These are phyloP conservation scores for Abrus precatorius DNA, from an alignment of 306 rosid species.

Conservation along the genomic window DNA sequence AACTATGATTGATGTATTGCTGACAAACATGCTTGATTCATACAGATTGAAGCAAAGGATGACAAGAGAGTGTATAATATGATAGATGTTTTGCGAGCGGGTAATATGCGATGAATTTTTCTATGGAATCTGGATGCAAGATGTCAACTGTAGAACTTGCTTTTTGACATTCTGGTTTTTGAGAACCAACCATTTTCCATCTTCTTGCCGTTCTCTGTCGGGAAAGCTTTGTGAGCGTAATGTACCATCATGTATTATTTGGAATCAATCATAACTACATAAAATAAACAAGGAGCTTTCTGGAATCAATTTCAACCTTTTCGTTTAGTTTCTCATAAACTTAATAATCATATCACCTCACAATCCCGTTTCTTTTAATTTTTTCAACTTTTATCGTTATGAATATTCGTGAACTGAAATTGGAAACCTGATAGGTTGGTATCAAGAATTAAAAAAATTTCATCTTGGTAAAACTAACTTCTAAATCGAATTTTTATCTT, in stretches of 20 bases:
- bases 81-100: conserved; percentile 87
- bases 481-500: too few relatives aligned
- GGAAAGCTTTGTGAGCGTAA: conserved; percentile 14
- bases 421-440: too few relatives aligned
- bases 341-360: not conserved
- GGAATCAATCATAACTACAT: not conserved
- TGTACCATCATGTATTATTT: not conserved
- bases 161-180: conserved; percentile 33
- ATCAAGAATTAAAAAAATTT: too few relatives aligned
- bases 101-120: conserved; percentile 70
- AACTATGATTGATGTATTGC: not conserved
- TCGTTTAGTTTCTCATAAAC: conserved; percentile 5
- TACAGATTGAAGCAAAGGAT: conserved; percentile 70
- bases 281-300: not conserved
- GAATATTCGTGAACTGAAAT: not conserved
- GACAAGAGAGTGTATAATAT: conserved; percentile 72
- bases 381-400: not conserved
- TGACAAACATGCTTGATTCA: conserved; percentile 15
- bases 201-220: not conserved
- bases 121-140: conserved; percentile 21
- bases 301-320: not conserved
- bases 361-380: not conserved
- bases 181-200: conserved; percentile 24
- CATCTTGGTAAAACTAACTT: too few relatives aligned
- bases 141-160: conserved; percentile 15